Evolutionary conservation across 306 rosid genomes (phyloP).

Genomic region (Corylus heterophylla): DNA sequence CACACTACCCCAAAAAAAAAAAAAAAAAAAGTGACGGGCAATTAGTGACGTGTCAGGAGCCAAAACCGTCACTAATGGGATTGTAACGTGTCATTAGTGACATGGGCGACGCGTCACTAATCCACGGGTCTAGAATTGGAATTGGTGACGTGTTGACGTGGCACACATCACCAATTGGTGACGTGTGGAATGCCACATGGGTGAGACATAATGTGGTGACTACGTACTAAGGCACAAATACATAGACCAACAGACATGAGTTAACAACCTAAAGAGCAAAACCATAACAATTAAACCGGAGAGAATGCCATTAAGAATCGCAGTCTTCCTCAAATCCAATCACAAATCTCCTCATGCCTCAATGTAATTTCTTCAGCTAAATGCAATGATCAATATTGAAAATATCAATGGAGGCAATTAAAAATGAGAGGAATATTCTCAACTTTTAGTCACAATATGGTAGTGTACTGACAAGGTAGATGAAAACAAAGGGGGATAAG

Average conservation of each 20-base stretch:
- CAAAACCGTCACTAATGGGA: too few species aligned
- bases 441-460: neutral
- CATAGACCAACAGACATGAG: neutral
- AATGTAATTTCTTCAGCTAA: neutral
- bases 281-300: neutral
- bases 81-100: too few species aligned
- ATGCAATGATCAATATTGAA: neutral
- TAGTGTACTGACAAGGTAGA: neutral
- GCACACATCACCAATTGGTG: too few species aligned
- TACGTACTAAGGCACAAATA: neutral
- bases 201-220: neutral
- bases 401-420: neutral
- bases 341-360: neutral
- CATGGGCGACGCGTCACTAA: too few species aligned
- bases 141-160: too few species aligned
- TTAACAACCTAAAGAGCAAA: constrained; percentile 13
- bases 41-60: too few species aligned
- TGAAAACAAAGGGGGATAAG: neutral
- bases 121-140: too few species aligned
- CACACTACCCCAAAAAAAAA: too few species aligned
- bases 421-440: neutral
- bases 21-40: too few species aligned
- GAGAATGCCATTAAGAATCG: constrained; percentile 1
- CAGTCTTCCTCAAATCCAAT: neutral
- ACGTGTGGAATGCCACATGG: too few species aligned